A percentile compares a stretch with the other conserved stretches of the same genome.
These are phyloP conservation scores for Mortierella sp. DNA, from an alignment of 371 early-diverging fungal species.

Conservation along the genomic window DNA sequence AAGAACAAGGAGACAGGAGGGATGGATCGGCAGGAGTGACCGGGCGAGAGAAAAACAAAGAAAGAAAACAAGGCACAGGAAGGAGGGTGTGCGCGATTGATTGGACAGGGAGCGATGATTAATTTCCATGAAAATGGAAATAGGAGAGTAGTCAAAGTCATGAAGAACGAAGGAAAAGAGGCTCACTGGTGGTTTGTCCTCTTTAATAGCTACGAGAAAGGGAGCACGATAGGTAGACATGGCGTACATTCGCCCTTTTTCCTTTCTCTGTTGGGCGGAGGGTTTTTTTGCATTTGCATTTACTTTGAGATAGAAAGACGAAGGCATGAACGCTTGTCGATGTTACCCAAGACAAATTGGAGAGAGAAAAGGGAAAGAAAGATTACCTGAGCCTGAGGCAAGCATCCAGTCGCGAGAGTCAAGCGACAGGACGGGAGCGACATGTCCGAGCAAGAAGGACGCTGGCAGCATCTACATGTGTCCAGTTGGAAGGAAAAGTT, in stretches of 20 bases:
- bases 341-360: background rate
- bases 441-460: slow-evolving; percentile 45
- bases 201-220: background rate
- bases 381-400: slow-evolving; percentile 54
- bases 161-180: slow-evolving; percentile 2
- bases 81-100: slow-evolving; percentile 3
- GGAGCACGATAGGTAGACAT: background rate
- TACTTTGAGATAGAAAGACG: background rate
- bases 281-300: background rate
- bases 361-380: background rate
- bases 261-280: background rate
- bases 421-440: slow-evolving; percentile 42
- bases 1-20: background rate
- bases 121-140: background rate
- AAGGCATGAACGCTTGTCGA: background rate
- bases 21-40: background rate
- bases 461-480: slow-evolving; percentile 18
- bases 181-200: background rate
- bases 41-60: background rate
- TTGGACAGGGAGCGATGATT: slow-evolving; percentile 2
- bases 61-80: background rate
- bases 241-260: background rate
- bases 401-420: slow-evolving; percentile 47
- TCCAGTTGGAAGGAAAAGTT: background rate
- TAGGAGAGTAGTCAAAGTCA: background rate